These are phyloP conservation scores for Dactylellina haptotyla DNA, from an alignment of 2,329 filamentous ascomycete species.

Conservation along the genomic window DNA sequence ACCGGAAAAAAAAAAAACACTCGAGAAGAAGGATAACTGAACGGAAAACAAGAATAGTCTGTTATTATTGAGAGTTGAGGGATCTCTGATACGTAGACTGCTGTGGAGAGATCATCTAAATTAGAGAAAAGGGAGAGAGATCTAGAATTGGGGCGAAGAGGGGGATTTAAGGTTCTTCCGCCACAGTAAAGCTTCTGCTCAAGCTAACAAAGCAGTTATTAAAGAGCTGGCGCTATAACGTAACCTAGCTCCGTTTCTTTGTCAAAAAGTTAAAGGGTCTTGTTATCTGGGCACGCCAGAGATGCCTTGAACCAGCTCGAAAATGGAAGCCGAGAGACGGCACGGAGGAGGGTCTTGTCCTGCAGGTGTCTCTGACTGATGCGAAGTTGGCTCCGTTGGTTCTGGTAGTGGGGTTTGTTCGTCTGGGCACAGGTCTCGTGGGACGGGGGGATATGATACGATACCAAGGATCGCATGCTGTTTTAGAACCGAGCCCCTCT, in stretches of 20 bases:
- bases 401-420: background rate
- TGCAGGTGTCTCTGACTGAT: constrained; percentile 31
- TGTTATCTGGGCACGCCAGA: too few relatives aligned
- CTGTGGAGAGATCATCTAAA: constrained; percentile 9
- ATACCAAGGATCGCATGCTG: too few relatives aligned
- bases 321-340: constrained; percentile 15
- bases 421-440: background rate
- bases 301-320: too few relatives aligned
- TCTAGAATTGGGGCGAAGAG: constrained; percentile 4
- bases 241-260: background rate
- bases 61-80: too few relatives aligned
- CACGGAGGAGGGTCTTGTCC: constrained; percentile 20
- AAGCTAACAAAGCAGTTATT: background rate
- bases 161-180: constrained; percentile 22
- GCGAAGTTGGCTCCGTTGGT: background rate
- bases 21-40: background rate
- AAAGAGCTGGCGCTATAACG: background rate
- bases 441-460: constrained; percentile 13
- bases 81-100: background rate
- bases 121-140: constrained; percentile 8
- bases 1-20: background rate
- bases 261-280: background rate
- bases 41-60: background rate
- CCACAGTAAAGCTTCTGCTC: background rate
- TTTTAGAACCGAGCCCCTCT: too few relatives aligned